Conservation (phyloP, 192 early-diverging fungal genomes). For the Oehlia diaphana region DNA sequence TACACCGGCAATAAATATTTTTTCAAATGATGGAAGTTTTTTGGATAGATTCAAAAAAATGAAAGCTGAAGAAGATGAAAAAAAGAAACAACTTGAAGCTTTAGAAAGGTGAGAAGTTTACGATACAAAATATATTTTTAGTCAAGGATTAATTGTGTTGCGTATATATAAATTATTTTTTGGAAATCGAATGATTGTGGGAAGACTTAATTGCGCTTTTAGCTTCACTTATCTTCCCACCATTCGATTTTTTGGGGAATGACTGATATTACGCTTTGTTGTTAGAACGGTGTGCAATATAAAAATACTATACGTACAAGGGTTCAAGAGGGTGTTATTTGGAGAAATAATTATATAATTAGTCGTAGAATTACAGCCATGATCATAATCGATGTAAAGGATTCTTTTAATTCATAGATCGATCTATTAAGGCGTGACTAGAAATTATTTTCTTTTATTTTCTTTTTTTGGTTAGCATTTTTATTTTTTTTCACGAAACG, state of each 20-base stretch:
- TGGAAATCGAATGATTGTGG: background rate
- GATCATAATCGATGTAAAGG: background rate
- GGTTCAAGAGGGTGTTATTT: background rate
- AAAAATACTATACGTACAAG: background rate
- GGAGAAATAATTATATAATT: background rate
- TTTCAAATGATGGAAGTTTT: constrained; percentile 37
- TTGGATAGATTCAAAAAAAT: constrained; percentile 37
- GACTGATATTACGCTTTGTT: background rate
- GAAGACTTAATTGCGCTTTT: background rate
- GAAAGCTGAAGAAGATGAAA: constrained; percentile 34
- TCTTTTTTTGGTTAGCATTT: constrained; percentile 7
- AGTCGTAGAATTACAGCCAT: background rate
- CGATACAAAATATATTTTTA: background rate
- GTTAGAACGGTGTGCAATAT: background rate
- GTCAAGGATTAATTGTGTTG: background rate
- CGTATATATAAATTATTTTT: background rate
- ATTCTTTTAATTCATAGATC: background rate
- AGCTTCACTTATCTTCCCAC: background rate
- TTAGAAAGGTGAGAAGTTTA: constrained; percentile 34
- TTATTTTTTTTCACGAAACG: background rate
- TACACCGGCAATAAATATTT: constrained; percentile 35
- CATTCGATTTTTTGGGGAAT: background rate
- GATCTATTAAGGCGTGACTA: background rate
- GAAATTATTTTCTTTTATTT: background rate
- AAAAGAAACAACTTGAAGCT: constrained; percentile 33